Conservation (phyloP, 1,284 basidiomycete genomes). For the Gymnopus androsaceus region DNA sequence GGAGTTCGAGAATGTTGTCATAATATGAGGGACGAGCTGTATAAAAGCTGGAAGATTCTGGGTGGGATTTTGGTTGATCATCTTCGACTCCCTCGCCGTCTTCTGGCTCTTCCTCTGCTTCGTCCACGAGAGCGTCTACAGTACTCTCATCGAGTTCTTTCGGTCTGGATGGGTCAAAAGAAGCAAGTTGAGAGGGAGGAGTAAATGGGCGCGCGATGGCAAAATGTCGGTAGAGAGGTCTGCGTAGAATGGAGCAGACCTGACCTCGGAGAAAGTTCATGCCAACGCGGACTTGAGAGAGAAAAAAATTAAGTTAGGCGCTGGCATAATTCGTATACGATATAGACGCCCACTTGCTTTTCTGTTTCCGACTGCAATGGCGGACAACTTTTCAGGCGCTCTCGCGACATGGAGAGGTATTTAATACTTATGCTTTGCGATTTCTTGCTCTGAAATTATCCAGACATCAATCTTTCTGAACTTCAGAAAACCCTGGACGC, state of each 20-base stretch:
- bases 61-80: conserved; percentile 30
- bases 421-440: conserved; percentile 17
- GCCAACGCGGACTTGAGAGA: conserved; percentile 1
- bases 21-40: conserved; percentile 82
- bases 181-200: conserved; percentile 31
- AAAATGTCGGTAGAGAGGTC: conserved; percentile 17
- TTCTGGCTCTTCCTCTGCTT: conserved; percentile 12
- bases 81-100: conserved; percentile 14
- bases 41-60: conserved; percentile 78
- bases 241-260: conserved; percentile 19
- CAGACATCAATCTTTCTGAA: conserved; percentile 86
- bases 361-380: conserved; percentile 5
- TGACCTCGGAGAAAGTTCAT: conserved; percentile 35
- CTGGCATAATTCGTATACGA: conserved; percentile 25
- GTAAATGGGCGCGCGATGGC: conserved; percentile 30
- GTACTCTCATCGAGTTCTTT: conserved; percentile 12
- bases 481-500: conserved; percentile 90
- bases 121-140: not conserved
- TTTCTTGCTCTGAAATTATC: not conserved
- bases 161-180: conserved; percentile 10
- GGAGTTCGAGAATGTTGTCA: conserved; percentile 72
- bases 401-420: conserved; percentile 86
- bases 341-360: conserved; percentile 9
- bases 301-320: not conserved
- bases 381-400: conserved; percentile 85